A percentile compares a stretch with the other conserved stretches of the same genome.
Evolutionary conservation across 2,329 filamentous ascomycete genomes (phyloP).

Genomic region (Monosporascus ibericus): DNA sequence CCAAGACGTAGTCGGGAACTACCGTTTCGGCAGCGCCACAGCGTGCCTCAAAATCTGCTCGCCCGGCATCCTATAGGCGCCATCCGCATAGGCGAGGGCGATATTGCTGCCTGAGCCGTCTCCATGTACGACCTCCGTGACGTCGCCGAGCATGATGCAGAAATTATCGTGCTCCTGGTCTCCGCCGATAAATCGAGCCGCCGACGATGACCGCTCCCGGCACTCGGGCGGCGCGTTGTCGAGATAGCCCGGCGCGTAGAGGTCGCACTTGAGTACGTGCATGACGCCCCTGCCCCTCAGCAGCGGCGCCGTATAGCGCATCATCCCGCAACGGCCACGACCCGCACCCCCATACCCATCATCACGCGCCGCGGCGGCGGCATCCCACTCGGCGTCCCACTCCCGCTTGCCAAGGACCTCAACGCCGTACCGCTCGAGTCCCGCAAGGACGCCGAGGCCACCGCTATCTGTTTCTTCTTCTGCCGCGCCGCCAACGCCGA

Average conservation of each 20-base stretch:
- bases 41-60: constrained; percentile 7
- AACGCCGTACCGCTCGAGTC: constrained; percentile 24
- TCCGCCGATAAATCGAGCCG: constrained; percentile 1
- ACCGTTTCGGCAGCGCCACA: background rate
- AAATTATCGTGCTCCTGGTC: constrained; percentile 5
- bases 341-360: too few relatives aligned
- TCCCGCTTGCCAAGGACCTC: constrained; percentile 7
- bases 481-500: too few relatives aligned
- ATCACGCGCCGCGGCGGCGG: background rate
- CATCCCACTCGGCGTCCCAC: constrained; percentile 7
- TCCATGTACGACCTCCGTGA: constrained; percentile 9
- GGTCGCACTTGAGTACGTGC: constrained; percentile 30
- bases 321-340: constrained; percentile 8
- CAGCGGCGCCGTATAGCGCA: constrained; percentile 33
- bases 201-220: constrained; percentile 2
- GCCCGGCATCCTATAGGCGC: constrained; percentile 13
- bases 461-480: too few relatives aligned
- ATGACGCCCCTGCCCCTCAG: constrained; percentile 47
- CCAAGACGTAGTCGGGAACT: background rate
- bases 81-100: constrained; percentile 14
- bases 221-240: background rate
- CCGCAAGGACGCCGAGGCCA: constrained; percentile 28
- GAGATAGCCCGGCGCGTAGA: background rate
- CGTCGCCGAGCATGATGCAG: constrained; percentile 15
- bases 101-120: background rate